Base-by-base conservation (phyloP, 371 early-diverging fungal genomes). In the Phascolomyces articulosus region DNA sequence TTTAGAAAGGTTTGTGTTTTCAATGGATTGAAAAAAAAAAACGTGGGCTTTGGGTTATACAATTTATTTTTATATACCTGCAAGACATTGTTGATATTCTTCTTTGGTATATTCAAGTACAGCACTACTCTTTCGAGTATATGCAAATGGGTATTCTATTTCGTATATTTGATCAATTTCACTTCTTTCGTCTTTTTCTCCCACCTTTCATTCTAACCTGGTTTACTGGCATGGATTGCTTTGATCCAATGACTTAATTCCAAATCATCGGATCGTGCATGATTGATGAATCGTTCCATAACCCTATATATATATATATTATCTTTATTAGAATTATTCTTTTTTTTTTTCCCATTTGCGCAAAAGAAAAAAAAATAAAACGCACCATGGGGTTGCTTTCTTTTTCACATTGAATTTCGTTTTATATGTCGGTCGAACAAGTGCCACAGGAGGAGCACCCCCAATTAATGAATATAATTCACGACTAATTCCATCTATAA, bases 241-340 rank as follows among this genome's bases (percentile, higher is more conserved):
- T 90, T 91, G 38, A 84, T 74, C 95, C 96, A 95, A 63, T 93
- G 93, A 27, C 85, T 72, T 40, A 95, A 68, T 7, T 73, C 71
- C 47, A 95, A 65, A 31, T 81, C 85, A 70, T 94, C 96, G 4
- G 67, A 78, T 68, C 95, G 84, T 6, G 91, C 94, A 47, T 91
- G 88, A 73, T 92, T 93, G 21, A 77, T 79, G 68, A 95, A 95
- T 2, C 86, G 76, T 26, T 80, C 80, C 75, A 82, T 83, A 11
- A 76, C 74, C 95, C 95, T 91, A 13, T 34, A n/a, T 57, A 51
- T 28, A 59, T 21, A n/a, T 16, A 27, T 48, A 11, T 41, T 24
- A 21, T n/a, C 20, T 8, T 16, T n/a, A 55, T 34, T 41, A 18
- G 16, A 60, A 40, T 15, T 28, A n/a, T 20, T 31, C 3, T 21